Evolutionary conservation across 768 basidiomycete genomes (phyloP), one percentile per base, ranked within the genome.

Genomic region (Tulasnella sp.): DNA sequence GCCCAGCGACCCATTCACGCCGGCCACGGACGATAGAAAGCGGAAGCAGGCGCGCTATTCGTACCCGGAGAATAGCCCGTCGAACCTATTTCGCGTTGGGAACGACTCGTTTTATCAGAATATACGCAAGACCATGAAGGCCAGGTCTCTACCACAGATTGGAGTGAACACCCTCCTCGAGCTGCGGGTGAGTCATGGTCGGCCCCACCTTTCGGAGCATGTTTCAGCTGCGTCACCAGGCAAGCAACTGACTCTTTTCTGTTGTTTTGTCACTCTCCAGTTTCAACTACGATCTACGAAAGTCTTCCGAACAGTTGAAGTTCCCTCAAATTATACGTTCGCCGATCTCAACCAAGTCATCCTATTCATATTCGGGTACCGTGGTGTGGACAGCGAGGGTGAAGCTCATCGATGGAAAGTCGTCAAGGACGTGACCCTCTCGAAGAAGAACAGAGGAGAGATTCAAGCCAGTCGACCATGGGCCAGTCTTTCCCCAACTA

Each of bases 1-100:
- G 45, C 72, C 45, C 36, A 70, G 68, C 68, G 68, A 74, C 72
- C 58, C 49, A 17, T 72, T 72, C 71, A 52, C 39, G 8, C 40
- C 71, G 19, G 31, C 42, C 17, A 52, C 42, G 22, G 73, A 70
- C 36, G 75, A 67, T n/a, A 31, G 73, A 40, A 76, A 76, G 39
- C 67, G 75, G 38, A 76, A 76, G 39, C 38, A 70, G 40, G 38
- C 75, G 58, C 64, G 75, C 25, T 67, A 76, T 64, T 76, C 75
- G 17, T 42, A 71, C 37, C 75, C 75, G 36, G 37, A 58, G 34
- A 64, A 76, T 25, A 76, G 75, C 29, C 75, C 75, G 9, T 70
- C 37, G 36, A 76, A 76, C 37, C 22, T 76, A 4, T 76, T 76
- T 31, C 58, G 75, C 34, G 49, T 76, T 45, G 75, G 75, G 39